These are phyloP conservation scores for Phytophthora brassicae DNA, from an alignment of 352 stramenopile genomes.

Conservation along the genomic window DNA sequence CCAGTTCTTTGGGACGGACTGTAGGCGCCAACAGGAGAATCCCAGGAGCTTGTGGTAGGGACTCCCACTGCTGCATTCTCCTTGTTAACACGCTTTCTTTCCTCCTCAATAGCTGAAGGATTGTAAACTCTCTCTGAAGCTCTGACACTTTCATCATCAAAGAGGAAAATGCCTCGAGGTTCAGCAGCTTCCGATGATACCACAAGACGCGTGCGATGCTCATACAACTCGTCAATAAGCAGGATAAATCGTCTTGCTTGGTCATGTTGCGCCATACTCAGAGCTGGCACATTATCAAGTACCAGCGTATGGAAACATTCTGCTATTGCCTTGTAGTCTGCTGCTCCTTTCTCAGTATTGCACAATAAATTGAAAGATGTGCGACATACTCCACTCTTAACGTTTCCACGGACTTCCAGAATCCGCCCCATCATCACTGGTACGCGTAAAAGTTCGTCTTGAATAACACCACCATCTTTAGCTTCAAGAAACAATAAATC, in stretches of 20 bases:
- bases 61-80: conserved; percentile 55
- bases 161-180: conserved; percentile 62
- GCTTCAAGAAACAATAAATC: conserved; percentile 29
- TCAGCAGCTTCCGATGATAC: conserved; percentile 49
- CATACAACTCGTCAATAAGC: conserved; percentile 97
- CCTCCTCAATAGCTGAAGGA: conserved; percentile 28
- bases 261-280: conserved; percentile 90
- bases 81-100: conserved; percentile 44
- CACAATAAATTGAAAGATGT: conserved; percentile 95
- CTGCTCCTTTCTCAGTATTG: conserved; percentile 90
- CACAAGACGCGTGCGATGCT: conserved; percentile 73
- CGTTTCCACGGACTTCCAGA: conserved; percentile 47
- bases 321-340: conserved; percentile 95
- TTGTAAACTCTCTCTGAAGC: conserved; percentile 28
- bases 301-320: conserved; percentile 92
- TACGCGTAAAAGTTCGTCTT: conserved; percentile 43
- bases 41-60: conserved; percentile 67
- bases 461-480: conserved; percentile 5
- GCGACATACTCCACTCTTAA: conserved; percentile 48
- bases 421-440: conserved; percentile 82
- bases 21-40: conserved; percentile 55
- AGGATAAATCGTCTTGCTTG: conserved; percentile 96
- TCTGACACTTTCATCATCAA: conserved; percentile 49
- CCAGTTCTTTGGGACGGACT: conserved; percentile 61
- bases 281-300: conserved; percentile 84